Evolutionary conservation across 257 asterid species (phyloP).

Genomic region (Solanum chaucha): DNA sequence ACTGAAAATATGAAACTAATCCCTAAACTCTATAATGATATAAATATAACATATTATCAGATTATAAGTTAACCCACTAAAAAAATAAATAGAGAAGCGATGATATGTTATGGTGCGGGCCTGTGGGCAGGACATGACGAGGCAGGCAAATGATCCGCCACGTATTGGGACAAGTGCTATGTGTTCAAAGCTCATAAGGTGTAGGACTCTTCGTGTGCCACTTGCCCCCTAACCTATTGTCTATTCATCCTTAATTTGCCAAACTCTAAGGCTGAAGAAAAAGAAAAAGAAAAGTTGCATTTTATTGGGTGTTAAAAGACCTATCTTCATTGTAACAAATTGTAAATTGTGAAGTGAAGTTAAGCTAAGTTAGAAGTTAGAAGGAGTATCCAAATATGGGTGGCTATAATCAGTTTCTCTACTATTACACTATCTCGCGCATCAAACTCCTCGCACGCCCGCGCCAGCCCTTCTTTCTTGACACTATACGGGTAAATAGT

Average conservation of each 20-base stretch:
- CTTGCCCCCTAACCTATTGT: not conserved
- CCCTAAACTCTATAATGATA: accelerated
- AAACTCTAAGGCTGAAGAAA: not conserved
- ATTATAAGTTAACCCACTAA: too few relatives aligned
- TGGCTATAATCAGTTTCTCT: not conserved
- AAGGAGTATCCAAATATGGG: not conserved
- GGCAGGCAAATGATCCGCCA: not conserved
- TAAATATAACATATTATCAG: too few relatives aligned
- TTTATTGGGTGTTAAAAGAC: not conserved
- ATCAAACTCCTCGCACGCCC: not conserved
- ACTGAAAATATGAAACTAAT: too few relatives aligned
- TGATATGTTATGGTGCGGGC: not conserved
- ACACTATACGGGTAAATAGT: not conserved
- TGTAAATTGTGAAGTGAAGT: not conserved
- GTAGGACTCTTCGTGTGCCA: not conserved
- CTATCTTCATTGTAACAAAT: not conserved
- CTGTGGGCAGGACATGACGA: not conserved
- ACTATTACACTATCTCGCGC: not conserved
- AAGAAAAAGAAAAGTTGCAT: not conserved
- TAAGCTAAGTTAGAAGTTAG: not conserved
- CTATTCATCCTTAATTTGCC: not conserved
- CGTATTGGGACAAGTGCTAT: not conserved
- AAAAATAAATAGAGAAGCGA: not conserved
- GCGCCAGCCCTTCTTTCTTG: not conserved
- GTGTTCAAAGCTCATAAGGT: not conserved